Base-by-base conservation (phyloP, 352 stramenopile species). In the Phytophthora quininea region DNA sequence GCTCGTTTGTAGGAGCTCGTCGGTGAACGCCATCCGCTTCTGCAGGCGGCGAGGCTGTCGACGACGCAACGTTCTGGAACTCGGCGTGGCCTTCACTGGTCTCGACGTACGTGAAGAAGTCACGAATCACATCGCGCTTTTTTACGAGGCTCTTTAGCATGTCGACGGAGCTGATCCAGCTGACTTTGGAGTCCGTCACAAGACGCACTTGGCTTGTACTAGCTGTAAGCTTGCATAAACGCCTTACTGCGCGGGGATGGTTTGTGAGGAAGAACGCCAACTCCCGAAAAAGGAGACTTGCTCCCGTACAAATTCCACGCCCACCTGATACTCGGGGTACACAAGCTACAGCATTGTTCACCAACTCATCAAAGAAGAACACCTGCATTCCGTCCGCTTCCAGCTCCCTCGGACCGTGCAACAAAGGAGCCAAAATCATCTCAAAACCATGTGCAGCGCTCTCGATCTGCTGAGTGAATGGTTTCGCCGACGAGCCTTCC, bases 141-240 rank as follows among this genome's bases (percentile, higher is more conserved):
- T 77, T 73, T 35, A 82, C 37, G n/a, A 84, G 50, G 2, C 73
- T 67, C 42, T 80, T 78, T 27, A 84, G 71, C 76, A 84, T 84
- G 31, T 80, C 76, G n/a, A 84, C 57, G 0, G 76, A 80, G 45
- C 67, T 82, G 32, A 82, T 61, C 76, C 76, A 84, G 32, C 74
- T 80, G 49, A 56, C 63, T 55, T 82, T 84, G 5, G 61, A 67
- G 47, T 84, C 76, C 4, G 72, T 75, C 14, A 84, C 71, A 43
- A 82, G 67, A 5, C 71, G 71, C 30, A 80, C 60, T 33, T 77
- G 76, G 24, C 67, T 77, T 8, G 70, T 73, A 3, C 73, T 58
- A 6, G 71, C 62, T 48, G 64, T 72, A 15, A 84, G 71, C 55
- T 84, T 84, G 58, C 62, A 55, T 27, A 84, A 62, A 37, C 76